Evolutionary conservation across 2,329 filamentous ascomycete species (phyloP).

Genomic region (Penicillium sp.): DNA sequence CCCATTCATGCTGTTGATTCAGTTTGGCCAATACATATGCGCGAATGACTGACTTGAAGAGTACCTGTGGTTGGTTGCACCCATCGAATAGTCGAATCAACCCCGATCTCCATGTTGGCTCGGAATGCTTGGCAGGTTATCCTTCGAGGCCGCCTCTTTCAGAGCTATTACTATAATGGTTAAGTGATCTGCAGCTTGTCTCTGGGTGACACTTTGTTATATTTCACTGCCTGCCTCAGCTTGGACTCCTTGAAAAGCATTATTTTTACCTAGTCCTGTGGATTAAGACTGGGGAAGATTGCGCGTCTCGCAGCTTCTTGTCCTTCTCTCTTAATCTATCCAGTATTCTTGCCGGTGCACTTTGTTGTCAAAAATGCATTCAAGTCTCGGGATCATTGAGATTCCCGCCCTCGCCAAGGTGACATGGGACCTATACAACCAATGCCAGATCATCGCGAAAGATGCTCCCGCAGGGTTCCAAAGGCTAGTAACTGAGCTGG

Average conservation of each 20-base stretch:
- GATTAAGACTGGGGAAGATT: not conserved
- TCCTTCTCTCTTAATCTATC: not conserved
- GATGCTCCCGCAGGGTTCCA: slow-evolving; percentile 26
- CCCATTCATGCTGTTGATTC: not conserved
- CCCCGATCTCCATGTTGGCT: not conserved
- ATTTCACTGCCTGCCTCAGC: not conserved
- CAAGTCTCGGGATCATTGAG: slow-evolving; percentile 18
- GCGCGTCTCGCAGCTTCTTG: not conserved
- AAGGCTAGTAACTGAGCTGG: slow-evolving; percentile 23
- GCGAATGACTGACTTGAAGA: not conserved
- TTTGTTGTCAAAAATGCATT: slow-evolving; percentile 14
- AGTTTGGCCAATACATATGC: not conserved
- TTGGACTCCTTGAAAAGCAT: not conserved
- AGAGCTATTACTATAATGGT: not conserved
- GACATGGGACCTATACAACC: slow-evolving; percentile 25
- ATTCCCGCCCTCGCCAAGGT: slow-evolving; percentile 20
- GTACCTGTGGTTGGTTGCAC: not conserved
- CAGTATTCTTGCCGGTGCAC: not conserved
- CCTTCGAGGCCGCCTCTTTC: slow-evolving; percentile 3
- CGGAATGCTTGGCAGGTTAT: not conserved
- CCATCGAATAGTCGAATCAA: not conserved
- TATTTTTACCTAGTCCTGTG: not conserved
- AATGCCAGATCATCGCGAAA: slow-evolving; percentile 20
- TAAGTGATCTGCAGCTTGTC: not conserved
- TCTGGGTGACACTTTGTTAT: not conserved